Conservation (phyloP, 768 basidiomycete genomes). For the Boletus speciosus region DNA sequence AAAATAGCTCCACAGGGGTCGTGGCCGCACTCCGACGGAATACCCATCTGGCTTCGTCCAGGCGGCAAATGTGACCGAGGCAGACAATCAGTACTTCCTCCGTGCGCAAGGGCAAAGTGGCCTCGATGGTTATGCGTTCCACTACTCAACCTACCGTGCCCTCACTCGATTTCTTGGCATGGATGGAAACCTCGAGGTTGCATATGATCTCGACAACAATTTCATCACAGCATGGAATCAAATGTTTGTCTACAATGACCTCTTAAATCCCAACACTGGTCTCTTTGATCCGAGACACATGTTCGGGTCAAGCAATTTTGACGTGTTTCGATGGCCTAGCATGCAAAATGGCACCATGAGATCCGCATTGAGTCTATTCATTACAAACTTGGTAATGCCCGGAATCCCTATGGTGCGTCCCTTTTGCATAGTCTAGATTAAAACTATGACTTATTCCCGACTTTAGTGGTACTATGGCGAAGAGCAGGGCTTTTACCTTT, state of each 20-base stretch:
- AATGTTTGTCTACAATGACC: slow-evolving; percentile 86
- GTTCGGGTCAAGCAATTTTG: slow-evolving; percentile 93
- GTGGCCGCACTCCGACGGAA: slow-evolving; percentile 78
- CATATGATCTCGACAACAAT: slow-evolving; percentile 78
- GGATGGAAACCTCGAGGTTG: slow-evolving; percentile 92
- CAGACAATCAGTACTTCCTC: slow-evolving; percentile 73
- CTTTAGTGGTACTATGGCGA: slow-evolving; percentile 80
- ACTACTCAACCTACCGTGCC: slow-evolving; percentile 90
- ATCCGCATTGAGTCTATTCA: slow-evolving; percentile 73
- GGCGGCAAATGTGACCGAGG: slow-evolving; percentile 63
- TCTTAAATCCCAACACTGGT: slow-evolving; percentile 68
- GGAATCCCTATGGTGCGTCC: slow-evolving; percentile 70
- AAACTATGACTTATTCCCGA: not conserved
- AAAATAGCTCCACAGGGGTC: slow-evolving; percentile 51
- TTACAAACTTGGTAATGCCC: slow-evolving; percentile 79
- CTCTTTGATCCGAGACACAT: slow-evolving; percentile 79
- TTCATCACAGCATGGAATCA: slow-evolving; percentile 90
- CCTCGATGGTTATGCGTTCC: slow-evolving; percentile 83
- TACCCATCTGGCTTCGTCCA: slow-evolving; percentile 62
- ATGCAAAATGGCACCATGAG: slow-evolving; percentile 79
- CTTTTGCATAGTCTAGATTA: not conserved
- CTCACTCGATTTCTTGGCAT: slow-evolving; percentile 87
- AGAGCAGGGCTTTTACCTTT: slow-evolving; percentile 87
- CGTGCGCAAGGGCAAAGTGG: slow-evolving; percentile 58
- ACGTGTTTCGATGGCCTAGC: slow-evolving; percentile 92